Evolutionary conservation across 345 rosid species (phyloP).

Genomic region (Camelina hispida): DNA sequence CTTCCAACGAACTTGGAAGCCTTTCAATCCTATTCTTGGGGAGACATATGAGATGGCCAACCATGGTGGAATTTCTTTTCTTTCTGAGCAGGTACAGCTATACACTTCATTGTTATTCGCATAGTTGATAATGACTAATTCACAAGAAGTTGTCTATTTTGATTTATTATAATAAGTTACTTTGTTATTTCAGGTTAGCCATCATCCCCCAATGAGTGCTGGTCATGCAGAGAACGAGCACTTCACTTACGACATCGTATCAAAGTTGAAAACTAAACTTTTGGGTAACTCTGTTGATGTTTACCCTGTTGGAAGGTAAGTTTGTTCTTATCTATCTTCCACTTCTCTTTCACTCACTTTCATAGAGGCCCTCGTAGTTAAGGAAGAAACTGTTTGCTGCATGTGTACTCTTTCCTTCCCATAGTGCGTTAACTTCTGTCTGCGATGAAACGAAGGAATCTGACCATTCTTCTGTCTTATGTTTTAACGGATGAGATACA

Average conservation of each 20-base stretch:
- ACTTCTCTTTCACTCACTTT: conserved; percentile 3
- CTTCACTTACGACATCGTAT: conserved; percentile 78
- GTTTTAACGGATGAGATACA: background rate
- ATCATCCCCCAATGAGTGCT: conserved; percentile 96
- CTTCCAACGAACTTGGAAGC: conserved; percentile 91
- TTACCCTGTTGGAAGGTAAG: conserved; percentile 78
- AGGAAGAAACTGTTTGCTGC: conserved; percentile 1
- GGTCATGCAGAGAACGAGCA: conserved; percentile 94
- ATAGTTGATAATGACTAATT: background rate
- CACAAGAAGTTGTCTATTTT: background rate
- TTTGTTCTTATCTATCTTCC: conserved; percentile 8
- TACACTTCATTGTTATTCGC: conserved; percentile 8
- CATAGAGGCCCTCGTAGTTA: background rate
- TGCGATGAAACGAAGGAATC: conserved; percentile 7
- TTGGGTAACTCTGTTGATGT: conserved; percentile 75
- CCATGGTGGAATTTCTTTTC: conserved; percentile 77
- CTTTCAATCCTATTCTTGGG: conserved; percentile 97
- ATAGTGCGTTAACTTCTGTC: background rate
- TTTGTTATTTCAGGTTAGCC: conserved; percentile 68
- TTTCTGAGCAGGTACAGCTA: conserved; percentile 78
- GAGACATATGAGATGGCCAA: conserved; percentile 88
- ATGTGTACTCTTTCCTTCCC: background rate
- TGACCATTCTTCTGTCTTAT: background rate
- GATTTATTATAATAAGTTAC: background rate
- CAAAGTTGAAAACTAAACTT: conserved; percentile 87